These are phyloP conservation scores for Pseudopediastrum boryanum DNA, from an alignment of 139 green algal species.

Conservation along the genomic window DNA sequence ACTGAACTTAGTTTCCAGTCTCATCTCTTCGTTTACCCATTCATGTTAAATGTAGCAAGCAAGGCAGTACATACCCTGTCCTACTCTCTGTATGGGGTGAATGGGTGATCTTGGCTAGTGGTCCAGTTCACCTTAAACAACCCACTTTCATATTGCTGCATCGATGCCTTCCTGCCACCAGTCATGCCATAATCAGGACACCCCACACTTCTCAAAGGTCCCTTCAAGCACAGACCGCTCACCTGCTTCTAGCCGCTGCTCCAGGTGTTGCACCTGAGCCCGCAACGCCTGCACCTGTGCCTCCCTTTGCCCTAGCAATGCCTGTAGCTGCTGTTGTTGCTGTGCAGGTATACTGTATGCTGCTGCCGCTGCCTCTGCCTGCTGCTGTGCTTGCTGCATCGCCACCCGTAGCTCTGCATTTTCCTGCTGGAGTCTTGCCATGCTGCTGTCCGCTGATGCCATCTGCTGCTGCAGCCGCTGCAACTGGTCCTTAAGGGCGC, in stretches of 20 bases:
- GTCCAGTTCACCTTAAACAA: no score
- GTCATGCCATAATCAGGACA: no score
- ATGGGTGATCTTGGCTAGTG: no score
- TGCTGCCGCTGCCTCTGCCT: conserved; percentile 18
- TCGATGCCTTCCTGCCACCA: not conserved
- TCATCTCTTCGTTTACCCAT: no score
- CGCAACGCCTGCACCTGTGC: not conserved
- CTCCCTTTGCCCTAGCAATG: not conserved
- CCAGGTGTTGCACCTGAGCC: not conserved
- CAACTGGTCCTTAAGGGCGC: conserved; percentile 43
- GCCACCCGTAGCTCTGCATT: conserved; percentile 51
- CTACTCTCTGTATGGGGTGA: no score
- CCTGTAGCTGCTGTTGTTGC: conserved; percentile 12
- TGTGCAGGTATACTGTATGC: not conserved
- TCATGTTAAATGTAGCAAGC: no score
- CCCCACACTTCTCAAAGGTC: no score
- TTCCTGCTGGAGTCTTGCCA: conserved; percentile 52
- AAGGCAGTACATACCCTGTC: no score
- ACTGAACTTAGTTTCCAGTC: no score
- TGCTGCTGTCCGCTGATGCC: conserved; percentile 35
- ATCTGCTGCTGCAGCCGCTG: conserved; percentile 49
- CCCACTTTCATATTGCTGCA: not conserved
- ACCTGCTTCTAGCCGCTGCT: not conserved
- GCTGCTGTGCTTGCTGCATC: conserved; percentile 45
- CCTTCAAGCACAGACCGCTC: no score